These are phyloP conservation scores for Salicornia ramosissima DNA, from an alignment of 148 eudicot genomes.

Conservation along the genomic window DNA sequence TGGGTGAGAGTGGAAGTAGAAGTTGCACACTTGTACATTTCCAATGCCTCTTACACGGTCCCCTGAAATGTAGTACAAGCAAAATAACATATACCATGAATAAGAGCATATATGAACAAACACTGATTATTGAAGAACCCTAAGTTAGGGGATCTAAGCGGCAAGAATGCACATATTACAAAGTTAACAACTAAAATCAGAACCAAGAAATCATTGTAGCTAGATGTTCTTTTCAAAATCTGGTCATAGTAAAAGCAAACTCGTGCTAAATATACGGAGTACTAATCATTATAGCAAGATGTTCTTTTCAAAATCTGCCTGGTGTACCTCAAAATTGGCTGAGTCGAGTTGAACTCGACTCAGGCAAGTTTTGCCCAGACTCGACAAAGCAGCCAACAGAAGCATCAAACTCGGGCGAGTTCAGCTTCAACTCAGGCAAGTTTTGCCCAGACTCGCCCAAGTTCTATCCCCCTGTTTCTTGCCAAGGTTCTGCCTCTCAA, in stretches of 20 bases:
- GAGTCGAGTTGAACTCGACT: too few species aligned
- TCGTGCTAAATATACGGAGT: too few species aligned
- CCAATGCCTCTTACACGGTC: neutral
- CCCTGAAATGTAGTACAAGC: neutral
- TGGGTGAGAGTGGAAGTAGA: too few species aligned
- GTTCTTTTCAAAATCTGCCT: neutral
- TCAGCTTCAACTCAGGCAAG: too few species aligned
- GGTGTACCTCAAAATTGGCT: too few species aligned
- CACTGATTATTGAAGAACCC: neutral
- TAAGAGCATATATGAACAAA: neutral
- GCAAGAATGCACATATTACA: neutral
- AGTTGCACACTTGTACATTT: too few species aligned
- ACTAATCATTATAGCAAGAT: neutral
- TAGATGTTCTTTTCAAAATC: neutral
- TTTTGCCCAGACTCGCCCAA: too few species aligned
- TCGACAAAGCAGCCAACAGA: too few species aligned
- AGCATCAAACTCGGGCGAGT: too few species aligned
- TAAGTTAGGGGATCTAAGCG: neutral
- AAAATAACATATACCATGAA: neutral
- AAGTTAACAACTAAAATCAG: neutral
- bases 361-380: too few species aligned
- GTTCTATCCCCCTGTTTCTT: too few species aligned
- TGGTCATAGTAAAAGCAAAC: neutral
- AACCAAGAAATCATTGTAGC: neutral
- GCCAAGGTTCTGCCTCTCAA: too few species aligned